These are phyloP conservation scores for Citrus sp. DNA, from an alignment of 345 rosid genomes.

Conservation along the genomic window DNA sequence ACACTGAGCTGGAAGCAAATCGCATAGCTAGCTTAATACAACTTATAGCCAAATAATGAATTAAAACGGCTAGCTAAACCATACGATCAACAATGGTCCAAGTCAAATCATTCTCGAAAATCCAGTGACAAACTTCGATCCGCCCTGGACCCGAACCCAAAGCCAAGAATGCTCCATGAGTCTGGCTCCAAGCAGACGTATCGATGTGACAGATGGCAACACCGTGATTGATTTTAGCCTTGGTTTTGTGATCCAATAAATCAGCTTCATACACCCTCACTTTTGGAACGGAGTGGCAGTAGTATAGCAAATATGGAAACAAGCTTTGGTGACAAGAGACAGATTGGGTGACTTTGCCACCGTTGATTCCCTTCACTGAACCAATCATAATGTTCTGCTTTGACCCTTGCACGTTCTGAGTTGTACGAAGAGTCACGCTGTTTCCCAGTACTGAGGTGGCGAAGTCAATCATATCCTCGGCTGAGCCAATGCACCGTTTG, in stretches of 20 bases:
- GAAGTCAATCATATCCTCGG: constrained; percentile 87
- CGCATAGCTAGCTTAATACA: neutral
- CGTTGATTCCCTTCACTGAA: constrained; percentile 50
- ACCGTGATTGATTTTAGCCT: constrained; percentile 62
- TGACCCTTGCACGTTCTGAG: constrained; percentile 57
- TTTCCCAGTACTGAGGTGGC: constrained; percentile 63
- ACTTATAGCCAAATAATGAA: neutral
- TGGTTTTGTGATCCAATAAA: constrained; percentile 45
- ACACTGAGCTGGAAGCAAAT: neutral
- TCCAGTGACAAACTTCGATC: constrained; percentile 87
- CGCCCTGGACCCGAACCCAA: constrained; percentile 74
- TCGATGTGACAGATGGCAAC: constrained; percentile 84
- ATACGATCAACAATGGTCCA: constrained; percentile 44
- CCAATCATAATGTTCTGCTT: constrained; percentile 52
- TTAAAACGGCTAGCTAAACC: neutral
- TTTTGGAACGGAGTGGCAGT: constrained; percentile 87
- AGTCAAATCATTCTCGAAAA: constrained; percentile 81
- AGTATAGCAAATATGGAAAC: constrained; percentile 75
- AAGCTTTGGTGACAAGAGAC: constrained; percentile 89
- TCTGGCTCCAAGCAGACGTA: constrained; percentile 75
- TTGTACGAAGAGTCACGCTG: constrained; percentile 49
- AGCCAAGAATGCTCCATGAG: constrained; percentile 71
- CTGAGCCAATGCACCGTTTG: constrained; percentile 79
- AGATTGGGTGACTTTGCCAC: constrained; percentile 63
- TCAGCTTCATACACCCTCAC: constrained; percentile 84